These are phyloP conservation scores for Phaeophleospora eucalypticola DNA, from an alignment of 2,329 filamentous ascomycete genomes.

Conservation along the genomic window DNA sequence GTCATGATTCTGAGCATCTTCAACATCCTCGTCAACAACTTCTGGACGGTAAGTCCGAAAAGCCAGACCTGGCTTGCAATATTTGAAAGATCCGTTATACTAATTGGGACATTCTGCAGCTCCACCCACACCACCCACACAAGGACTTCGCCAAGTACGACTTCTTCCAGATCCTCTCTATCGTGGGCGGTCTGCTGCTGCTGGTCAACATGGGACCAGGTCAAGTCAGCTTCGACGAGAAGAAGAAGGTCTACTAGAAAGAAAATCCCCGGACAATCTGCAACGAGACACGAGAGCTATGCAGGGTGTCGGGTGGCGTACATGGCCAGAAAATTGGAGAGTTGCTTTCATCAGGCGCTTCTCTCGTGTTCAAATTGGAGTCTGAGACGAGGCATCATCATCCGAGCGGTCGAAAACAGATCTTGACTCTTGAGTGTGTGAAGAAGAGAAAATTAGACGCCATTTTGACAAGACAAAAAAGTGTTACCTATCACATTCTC, in stretches of 20 bases:
- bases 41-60: slow-evolving; percentile 80
- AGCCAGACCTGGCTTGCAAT: not conserved
- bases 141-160: slow-evolving; percentile 99
- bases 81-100: not conserved
- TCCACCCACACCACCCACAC: slow-evolving; percentile 96
- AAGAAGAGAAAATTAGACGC: too few relatives aligned
- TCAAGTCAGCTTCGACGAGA: slow-evolving; percentile 97
- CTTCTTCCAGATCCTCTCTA: slow-evolving; percentile 99
- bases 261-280: not conserved
- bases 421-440: too few relatives aligned
- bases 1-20: slow-evolving; percentile 95
- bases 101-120: slow-evolving; percentile 47
- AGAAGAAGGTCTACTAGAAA: slow-evolving; percentile 96
- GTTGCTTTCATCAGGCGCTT: too few relatives aligned
- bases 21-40: slow-evolving; percentile 98
- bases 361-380: too few relatives aligned
- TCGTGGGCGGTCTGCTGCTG: slow-evolving; percentile 91
- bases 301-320: too few relatives aligned
- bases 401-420: too few relatives aligned
- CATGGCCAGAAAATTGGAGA: too few relatives aligned
- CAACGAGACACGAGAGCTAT: not conserved
- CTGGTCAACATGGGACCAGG: slow-evolving; percentile 98
- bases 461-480: too few relatives aligned
- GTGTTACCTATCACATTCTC: too few relatives aligned
- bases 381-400: too few relatives aligned